Base-by-base conservation (phyloP, 176 grass and related monocot genomes). In the Zoysia japonica region DNA sequence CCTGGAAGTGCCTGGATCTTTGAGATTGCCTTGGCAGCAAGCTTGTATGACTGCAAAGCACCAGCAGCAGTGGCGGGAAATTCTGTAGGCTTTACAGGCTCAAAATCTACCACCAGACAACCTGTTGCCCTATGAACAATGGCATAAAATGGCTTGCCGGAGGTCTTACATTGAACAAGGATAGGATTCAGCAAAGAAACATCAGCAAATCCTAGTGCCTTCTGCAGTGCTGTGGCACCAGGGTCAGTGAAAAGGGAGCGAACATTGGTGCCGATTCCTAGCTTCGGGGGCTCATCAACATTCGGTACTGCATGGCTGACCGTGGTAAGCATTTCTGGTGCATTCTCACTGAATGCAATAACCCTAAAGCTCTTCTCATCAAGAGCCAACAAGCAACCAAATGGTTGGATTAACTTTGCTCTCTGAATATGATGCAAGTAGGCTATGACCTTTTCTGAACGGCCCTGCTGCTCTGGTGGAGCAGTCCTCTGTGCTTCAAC, bases 1-100 rank as follows among this genome's bases (percentile, higher is more conserved):
- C 95, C 92, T 37, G 89, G 92, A 46, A 94, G 55, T 40, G 89
- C 90, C 68, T 98, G 95, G 66, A 98, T 91, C 47, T 91, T 93
- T 8, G 92, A 85, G 35, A 98, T 94, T 56, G 95, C 95, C 85
- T 94, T 94, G 71, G 95, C 92, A 9, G 95, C 92, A 65, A 98
- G 89, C 86, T 94, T 98, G 86, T 98, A 98, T 4, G 95, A 98
- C 78, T 94, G 92, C 73, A 98, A 91, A 17, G 95, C 95, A 43
- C 95, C 92, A 45, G 95, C 92, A 37, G 92, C 92, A 48, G 89
- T 90, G 71, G 91, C 87, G 63, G 95, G 92, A 73, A 92, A 87
- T 50, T 94, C 91, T n/a, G 85, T 77, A 7, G 95, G 89, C 50
- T 94, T 94, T 9, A 98, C 89, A 6, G 92, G 95, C 60, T 98